Percentiles rank a stretch among this genome's conserved stretches.
Conservation (phyloP, 805 yeast genomes). For the Yamadazyma akitaensis region DNA sequence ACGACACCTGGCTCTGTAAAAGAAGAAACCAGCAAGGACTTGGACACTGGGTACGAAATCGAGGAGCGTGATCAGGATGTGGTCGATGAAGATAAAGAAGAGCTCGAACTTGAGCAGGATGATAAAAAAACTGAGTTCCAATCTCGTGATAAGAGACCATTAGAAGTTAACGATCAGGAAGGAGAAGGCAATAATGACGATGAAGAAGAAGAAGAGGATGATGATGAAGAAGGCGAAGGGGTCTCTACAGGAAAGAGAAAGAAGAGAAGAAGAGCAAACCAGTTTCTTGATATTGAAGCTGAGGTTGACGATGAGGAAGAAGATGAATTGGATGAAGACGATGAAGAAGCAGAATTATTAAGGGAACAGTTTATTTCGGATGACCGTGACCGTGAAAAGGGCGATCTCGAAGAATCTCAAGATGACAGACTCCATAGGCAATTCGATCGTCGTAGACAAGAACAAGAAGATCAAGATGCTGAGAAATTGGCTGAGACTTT, state of each 20-base stretch:
- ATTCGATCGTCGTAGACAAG: constrained; percentile 82
- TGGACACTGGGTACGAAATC: constrained; percentile 12
- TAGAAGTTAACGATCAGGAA: constrained; percentile 10
- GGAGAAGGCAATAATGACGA: constrained; percentile 20
- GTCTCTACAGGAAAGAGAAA: constrained; percentile 45
- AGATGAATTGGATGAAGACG: constrained; percentile 83
- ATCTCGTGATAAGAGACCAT: constrained; percentile 6
- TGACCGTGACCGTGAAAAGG: constrained; percentile 64
- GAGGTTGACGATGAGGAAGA: constrained; percentile 98
- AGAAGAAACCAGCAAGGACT: constrained; percentile 8
- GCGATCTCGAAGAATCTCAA: constrained; percentile 40
- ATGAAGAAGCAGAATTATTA: constrained; percentile 83
- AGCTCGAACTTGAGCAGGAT: constrained; percentile 10
- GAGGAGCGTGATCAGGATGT: constrained; percentile 16
- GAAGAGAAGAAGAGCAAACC: constrained; percentile 59
- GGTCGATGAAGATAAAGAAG: constrained; percentile 17
- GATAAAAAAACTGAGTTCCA: constrained; percentile 8
- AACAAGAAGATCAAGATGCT: constrained; percentile 90
- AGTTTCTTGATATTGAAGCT: constrained; percentile 96
- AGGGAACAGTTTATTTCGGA: constrained; percentile 80
- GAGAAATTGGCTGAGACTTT: constrained; percentile 89
- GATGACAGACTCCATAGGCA: constrained; percentile 89
- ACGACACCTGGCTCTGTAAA: constrained; percentile 1
- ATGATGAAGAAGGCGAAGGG: constrained; percentile 49
- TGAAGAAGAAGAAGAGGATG: constrained; percentile 53